A percentile compares a stretch with the other conserved stretches of the same genome.
Evolutionary conservation across 345 rosid species (phyloP).

Genomic region (Garcia nutans): DNA sequence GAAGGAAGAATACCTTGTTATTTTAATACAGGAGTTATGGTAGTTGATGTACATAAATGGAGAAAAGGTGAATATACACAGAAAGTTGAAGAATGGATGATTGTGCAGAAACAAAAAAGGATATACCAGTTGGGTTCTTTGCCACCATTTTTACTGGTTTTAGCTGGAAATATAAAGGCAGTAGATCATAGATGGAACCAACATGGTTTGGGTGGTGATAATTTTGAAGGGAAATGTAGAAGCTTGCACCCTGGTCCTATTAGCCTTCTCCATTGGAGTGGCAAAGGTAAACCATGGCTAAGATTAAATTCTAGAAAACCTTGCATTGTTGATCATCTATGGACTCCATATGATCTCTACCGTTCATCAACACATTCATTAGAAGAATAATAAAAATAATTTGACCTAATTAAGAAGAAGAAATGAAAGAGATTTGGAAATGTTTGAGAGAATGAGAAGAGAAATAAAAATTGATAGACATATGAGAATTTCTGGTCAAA

Average conservation of each 20-base stretch:
- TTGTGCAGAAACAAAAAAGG: constrained; percentile 50
- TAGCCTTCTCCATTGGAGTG: constrained; percentile 74
- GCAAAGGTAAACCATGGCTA: constrained; percentile 68
- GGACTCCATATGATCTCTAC: constrained; percentile 73
- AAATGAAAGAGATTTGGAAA: neutral
- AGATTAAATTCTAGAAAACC: constrained; percentile 61
- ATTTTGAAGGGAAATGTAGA: constrained; percentile 57
- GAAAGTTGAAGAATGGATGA: constrained; percentile 62
- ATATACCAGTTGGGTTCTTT: constrained; percentile 64
- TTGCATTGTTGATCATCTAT: constrained; percentile 56
- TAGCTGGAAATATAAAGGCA: constrained; percentile 61
- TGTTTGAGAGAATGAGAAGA: neutral
- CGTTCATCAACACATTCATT: constrained; percentile 51
- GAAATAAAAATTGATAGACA: neutral
- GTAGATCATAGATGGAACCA: constrained; percentile 73
- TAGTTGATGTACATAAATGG: constrained; percentile 61
- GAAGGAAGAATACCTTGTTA: constrained; percentile 58
- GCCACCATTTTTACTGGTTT: constrained; percentile 60
- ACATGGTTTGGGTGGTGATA: constrained; percentile 71
- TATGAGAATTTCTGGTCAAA: neutral
- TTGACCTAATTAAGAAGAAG: neutral
- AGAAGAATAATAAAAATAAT: constrained; percentile 32
- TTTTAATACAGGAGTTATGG: constrained; percentile 72
- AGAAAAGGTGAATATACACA: constrained; percentile 46
- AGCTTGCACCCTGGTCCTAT: constrained; percentile 66